phyloP scores from a whole-genome alignment of 306 rosid genomes.

The Gastrolobium villosum region DNA sequence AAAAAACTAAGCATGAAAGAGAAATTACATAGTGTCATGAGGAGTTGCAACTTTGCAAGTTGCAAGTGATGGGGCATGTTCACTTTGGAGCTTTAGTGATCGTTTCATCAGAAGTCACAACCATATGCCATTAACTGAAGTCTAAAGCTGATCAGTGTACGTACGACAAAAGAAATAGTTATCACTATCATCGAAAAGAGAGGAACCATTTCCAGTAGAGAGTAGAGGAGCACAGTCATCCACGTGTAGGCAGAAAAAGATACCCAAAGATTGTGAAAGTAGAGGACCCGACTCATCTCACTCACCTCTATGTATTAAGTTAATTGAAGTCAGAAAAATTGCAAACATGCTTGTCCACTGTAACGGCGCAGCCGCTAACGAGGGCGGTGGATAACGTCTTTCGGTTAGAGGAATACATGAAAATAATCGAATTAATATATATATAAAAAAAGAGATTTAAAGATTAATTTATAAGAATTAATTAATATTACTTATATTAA shows the following conservation, averaged over 20 bases:
- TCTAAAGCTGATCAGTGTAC: slow-evolving; percentile 29
- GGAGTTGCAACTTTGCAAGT: background rate
- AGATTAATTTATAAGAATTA: too few species aligned
- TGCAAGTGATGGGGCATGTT: slow-evolving; percentile 43
- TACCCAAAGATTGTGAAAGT: background rate
- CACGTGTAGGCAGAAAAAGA: slow-evolving; percentile 33
- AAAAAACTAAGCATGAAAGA: slow-evolving; percentile 28
- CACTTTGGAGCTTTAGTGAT: slow-evolving; percentile 40
- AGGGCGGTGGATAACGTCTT: too few species aligned
- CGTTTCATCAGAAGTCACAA: slow-evolving; percentile 43
- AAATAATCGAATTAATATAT: too few species aligned
- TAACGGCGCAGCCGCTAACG: too few species aligned
- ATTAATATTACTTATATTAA: too few species aligned
- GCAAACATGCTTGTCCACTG: slow-evolving; percentile 40
- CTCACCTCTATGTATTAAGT: background rate
- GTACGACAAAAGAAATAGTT: slow-evolving; percentile 14
- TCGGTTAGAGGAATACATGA: too few species aligned
- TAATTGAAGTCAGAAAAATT: slow-evolving; percentile 42
- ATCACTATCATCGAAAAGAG: background rate
- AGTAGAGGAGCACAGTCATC: slow-evolving; percentile 34
- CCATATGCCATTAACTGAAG: slow-evolving; percentile 41
- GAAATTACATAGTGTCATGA: slow-evolving; percentile 21
- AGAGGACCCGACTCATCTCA: background rate
- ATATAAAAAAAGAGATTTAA: too few species aligned
- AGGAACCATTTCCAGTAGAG: background rate